Evolutionary conservation across 805 yeast genomes (phyloP).

Genomic region (Monosporozyma servazzii): DNA sequence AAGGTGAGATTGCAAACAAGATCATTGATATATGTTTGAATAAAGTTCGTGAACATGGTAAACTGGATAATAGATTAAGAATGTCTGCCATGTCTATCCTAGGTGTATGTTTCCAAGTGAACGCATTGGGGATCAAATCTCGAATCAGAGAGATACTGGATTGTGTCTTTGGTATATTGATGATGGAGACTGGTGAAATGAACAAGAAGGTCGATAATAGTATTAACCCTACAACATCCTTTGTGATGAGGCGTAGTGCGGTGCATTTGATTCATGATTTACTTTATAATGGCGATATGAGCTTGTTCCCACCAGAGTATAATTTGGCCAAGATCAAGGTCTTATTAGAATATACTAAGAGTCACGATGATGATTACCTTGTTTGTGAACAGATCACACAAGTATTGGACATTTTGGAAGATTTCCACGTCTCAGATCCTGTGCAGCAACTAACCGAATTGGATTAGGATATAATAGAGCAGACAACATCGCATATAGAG

Average conservation of each 20-base stretch:
- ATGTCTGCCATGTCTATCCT: constrained; percentile 82
- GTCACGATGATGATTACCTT: constrained; percentile 47
- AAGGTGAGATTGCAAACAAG: constrained; percentile 35
- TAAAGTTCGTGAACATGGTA: constrained; percentile 30
- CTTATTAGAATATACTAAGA: constrained; percentile 36
- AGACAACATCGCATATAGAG: too few species aligned
- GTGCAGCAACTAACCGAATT: not conserved
- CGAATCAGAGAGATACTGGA: constrained; percentile 55
- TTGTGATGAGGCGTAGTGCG: constrained; percentile 63
- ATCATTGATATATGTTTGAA: constrained; percentile 39
- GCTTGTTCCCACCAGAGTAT: constrained; percentile 42
- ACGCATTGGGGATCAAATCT: constrained; percentile 43
- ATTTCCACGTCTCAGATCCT: not conserved
- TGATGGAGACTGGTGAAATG: constrained; percentile 36
- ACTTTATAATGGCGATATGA: constrained; percentile 38
- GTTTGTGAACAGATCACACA: constrained; percentile 49
- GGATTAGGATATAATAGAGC: not conserved
- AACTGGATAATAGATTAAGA: constrained; percentile 50
- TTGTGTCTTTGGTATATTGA: constrained; percentile 67
- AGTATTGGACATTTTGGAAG: constrained; percentile 18
- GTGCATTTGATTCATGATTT: constrained; percentile 59
- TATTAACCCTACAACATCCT: constrained; percentile 19
- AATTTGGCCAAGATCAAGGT: constrained; percentile 33
- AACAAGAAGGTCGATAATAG: not conserved
- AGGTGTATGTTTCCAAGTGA: constrained; percentile 57